phyloP scores from a whole-genome alignment of 2,329 filamentous ascomycete genomes.

The Trichoderma sp. region DNA sequence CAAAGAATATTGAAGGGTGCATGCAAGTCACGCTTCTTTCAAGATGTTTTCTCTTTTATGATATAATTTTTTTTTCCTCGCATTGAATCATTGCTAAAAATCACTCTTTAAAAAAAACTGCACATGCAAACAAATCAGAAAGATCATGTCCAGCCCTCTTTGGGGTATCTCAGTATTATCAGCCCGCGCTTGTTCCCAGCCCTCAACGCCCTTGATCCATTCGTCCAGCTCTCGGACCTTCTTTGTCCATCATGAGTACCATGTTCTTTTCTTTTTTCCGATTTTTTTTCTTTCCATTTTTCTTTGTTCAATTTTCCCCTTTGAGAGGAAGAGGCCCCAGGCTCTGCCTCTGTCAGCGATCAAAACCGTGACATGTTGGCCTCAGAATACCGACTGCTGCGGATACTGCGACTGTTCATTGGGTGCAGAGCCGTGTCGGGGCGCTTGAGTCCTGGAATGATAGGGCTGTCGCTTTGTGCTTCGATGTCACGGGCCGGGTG shows the following conservation, averaged over 20 bases:
- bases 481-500: conserved; percentile 40
- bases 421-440: conserved; percentile 60
- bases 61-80: neutral
- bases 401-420: conserved; percentile 43
- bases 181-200: neutral
- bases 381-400: conserved; percentile 49
- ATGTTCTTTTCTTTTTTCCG: neutral
- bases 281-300: neutral
- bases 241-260: neutral
- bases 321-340: neutral
- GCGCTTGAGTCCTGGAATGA: conserved; percentile 53
- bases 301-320: neutral
- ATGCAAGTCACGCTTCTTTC: neutral
- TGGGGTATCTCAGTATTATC: conserved; percentile 10
- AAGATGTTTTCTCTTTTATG: neutral
- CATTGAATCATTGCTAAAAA: conserved; percentile 1
- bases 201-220: conserved; percentile 10
- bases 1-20: neutral
- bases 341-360: neutral
- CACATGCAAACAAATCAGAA: conserved; percentile 8
- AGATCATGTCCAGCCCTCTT: conserved; percentile 12
- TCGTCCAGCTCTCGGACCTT: neutral
- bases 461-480: conserved; percentile 44
- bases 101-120: neutral
- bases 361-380: conserved; percentile 52